Evolutionary conservation across 345 rosid species (phyloP).

Genomic region (sweet orange (Citrus sinensis)): DVS_A1.0 CM039167.1:15280001-15280500

Average conservation of each 20-base stretch:
- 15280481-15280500: no score
- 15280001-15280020: no score
- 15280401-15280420: no score
- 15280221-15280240: neutral
- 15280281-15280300: neutral
- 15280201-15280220: rapidly evolving
- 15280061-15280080: no score
- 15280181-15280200: neutral
- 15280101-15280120: no score
- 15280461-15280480: no score
- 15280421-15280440: neutral
- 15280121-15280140: neutral
- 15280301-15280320: neutral
- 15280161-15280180: neutral
- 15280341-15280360: neutral
- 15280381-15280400: neutral
- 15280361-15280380: neutral
- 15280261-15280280: neutral
- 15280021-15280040: no score
- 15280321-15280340: neutral
- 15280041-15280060: no score
- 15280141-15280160: neutral
- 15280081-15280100: no score
- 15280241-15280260: neutral
- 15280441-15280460: neutral